phyloP scores from a whole-genome alignment of 1,139 yeast genomes.

The Meyerozyma smithsonii region DNA sequence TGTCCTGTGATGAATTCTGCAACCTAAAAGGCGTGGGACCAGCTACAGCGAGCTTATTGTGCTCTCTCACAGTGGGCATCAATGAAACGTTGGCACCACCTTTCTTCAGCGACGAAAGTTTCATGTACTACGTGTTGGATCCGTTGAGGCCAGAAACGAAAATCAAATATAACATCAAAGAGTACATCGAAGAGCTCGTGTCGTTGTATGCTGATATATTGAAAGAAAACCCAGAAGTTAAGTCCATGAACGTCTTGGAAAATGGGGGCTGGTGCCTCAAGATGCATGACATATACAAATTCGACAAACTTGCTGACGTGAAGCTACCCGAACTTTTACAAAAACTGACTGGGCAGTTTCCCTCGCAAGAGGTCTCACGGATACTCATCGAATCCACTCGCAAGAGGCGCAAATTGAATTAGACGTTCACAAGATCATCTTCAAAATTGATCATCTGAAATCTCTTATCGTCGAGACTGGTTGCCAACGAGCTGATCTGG shows the following conservation, averaged over 20 bases:
- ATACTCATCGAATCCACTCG: slow-evolving; percentile 1
- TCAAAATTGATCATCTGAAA: slow-evolving; percentile 39
- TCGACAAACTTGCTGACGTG: slow-evolving; percentile 23
- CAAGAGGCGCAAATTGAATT: slow-evolving; percentile 4
- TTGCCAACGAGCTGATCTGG: slow-evolving; percentile 29
- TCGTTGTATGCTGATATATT: slow-evolving; percentile 7
- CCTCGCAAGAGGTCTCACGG: slow-evolving; percentile 1
- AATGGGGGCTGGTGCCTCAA: slow-evolving; percentile 39
- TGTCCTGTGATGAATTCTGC: slow-evolving; percentile 26
- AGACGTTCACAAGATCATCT: slow-evolving; percentile 31
- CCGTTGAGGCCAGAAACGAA: slow-evolving; percentile 24
- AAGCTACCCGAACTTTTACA: slow-evolving; percentile 17
- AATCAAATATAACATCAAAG: slow-evolving; percentile 40
- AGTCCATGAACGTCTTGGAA: slow-evolving; percentile 21
- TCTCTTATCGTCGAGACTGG: slow-evolving; percentile 27
- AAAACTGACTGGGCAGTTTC: slow-evolving; percentile 8
- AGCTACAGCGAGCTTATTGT: slow-evolving; percentile 44
- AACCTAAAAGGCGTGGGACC: slow-evolving; percentile 47
- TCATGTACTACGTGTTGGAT: slow-evolving; percentile 30
- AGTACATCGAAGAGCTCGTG: slow-evolving; percentile 31
- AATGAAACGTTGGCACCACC: slow-evolving; percentile 31
- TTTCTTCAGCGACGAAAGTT: slow-evolving; percentile 47
- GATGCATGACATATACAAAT: slow-evolving; percentile 20
- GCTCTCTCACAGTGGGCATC: slow-evolving; percentile 27
- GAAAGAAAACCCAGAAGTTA: neutral